Evolutionary conservation across 208 protist species (phyloP).

Genomic region (Crithidia fasciculata): DNA sequence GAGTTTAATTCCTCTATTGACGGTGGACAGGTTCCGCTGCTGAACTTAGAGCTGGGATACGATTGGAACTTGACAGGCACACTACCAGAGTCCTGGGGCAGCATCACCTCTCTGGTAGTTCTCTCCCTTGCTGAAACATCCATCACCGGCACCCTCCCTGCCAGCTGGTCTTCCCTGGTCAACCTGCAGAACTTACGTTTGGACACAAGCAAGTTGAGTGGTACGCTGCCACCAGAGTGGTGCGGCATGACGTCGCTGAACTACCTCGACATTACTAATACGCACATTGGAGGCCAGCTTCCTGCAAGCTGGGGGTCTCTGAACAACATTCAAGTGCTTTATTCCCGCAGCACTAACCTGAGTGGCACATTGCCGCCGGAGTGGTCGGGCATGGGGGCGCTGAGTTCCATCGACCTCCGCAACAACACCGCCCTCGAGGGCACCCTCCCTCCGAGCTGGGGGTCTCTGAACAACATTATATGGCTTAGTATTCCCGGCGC

Average conservation of each 20-base stretch:
- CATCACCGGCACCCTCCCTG: slow-evolving; percentile 1
- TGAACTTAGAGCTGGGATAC: not conserved
- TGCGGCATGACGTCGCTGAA: not conserved
- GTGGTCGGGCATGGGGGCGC: slow-evolving; percentile 10
- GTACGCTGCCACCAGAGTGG: slow-evolving; percentile 4
- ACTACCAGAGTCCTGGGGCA: too few relatives aligned
- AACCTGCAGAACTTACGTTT: not conserved
- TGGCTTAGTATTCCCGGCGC: not conserved
- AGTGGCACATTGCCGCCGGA: slow-evolving; percentile 12
- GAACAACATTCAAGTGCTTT: too few relatives aligned
- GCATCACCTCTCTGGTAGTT: too few relatives aligned
- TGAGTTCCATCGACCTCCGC: not conserved
- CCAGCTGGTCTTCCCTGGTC: not conserved
- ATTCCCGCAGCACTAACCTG: too few relatives aligned
- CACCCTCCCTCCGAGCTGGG: not conserved
- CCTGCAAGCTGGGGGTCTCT: too few relatives aligned
- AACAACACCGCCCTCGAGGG: not conserved
- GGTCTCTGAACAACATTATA: too few relatives aligned
- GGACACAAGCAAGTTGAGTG: not conserved
- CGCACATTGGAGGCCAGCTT: too few relatives aligned
- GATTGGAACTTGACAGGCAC: too few relatives aligned
- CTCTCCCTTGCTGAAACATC: not conserved
- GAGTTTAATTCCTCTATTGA: not conserved
- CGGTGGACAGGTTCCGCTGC: not conserved
- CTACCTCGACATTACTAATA: not conserved